Evolutionary conservation across 192 early-diverging fungal genomes (phyloP), one percentile per base, ranked within the genome.

Genomic region (Chytriomyces confervae): DNA sequence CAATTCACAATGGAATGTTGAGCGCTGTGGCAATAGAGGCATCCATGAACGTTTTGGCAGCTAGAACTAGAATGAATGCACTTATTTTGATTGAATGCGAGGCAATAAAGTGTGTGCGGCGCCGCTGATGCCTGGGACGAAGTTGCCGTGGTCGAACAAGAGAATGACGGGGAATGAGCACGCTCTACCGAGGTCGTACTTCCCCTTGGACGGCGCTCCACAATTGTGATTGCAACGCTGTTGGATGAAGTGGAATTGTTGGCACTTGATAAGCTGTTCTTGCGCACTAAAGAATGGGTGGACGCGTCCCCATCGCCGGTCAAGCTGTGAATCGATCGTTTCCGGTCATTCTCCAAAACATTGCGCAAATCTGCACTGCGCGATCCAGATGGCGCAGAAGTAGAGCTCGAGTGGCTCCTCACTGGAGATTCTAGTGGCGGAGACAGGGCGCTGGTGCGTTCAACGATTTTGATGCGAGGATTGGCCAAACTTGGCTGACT

Each of bases 401-500:
- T 36, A 5, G 69, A 27, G 44, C 43, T 53, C 23, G 27, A 49
- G 46, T 20, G 50, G 45, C 36, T 36, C 36, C 36, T 2, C 29
- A 47, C 16, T 46, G 18, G 29, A 43, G 66, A 29, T 47, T n/a
- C 20, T 57, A 57, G 2, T 47, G 66, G 16, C 46, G 66, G 44
- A 47, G 44, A 13, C 9, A 13, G 13, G 13, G 45, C 20, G 50
- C 49, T 20, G 51, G 23, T 53, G 10, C 72, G 57, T 62, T 74
- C 72, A 74, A 74, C 29, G 62, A 74, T 74, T 63, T 74, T 27
- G 45, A 74, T 74, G 2, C 72, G 72, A 18, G 61, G 72, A 43
- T 61, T 60, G 13, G 36, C 18, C 10, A 51, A 72, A 24, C 20
- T 49, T 50, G 5, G 47, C 20, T 16, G 18, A 18, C 2, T 50